These are phyloP conservation scores for Ophiostoma australiae DNA, from an alignment of 2,329 filamentous ascomycete genomes.

Conservation along the genomic window DNA sequence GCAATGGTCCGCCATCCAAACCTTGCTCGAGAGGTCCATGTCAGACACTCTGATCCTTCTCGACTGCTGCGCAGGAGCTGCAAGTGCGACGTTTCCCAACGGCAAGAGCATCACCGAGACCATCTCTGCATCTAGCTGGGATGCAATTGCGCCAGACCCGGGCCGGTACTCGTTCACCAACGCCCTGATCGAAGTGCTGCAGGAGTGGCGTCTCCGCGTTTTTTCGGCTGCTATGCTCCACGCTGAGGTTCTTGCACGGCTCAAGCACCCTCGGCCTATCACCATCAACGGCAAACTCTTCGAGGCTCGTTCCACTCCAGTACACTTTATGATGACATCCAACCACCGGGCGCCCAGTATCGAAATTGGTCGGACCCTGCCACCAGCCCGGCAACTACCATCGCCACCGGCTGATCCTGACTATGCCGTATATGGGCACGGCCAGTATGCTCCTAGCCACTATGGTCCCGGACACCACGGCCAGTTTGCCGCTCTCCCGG, in stretches of 20 bases:
- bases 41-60: conserved; percentile 56
- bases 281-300: conserved; percentile 54
- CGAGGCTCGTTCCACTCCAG: conserved; percentile 54
- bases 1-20: conserved; percentile 59
- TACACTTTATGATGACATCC: conserved; percentile 60
- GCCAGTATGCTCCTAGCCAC: conserved; percentile 9
- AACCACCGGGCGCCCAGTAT: conserved; percentile 57
- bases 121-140: conserved; percentile 59
- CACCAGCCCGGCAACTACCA: conserved; percentile 35
- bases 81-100: conserved; percentile 54
- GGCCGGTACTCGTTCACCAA: conserved; percentile 57
- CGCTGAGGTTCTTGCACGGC: conserved; percentile 54
- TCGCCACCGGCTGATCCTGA: conserved; percentile 36
- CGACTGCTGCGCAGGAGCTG: conserved; percentile 57
- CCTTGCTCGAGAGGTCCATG: conserved; percentile 51
- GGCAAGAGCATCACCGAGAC: conserved; percentile 57
- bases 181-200: conserved; percentile 54
- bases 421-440: conserved; percentile 23
- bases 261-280: conserved; percentile 56
- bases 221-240: conserved; percentile 59
- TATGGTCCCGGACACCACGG: neutral
- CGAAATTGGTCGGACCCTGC: conserved; percentile 44
- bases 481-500: neutral
- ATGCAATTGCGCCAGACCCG: conserved; percentile 56
- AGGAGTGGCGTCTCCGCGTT: conserved; percentile 50